Evolutionary conservation across 2,329 filamentous ascomycete species (phyloP), one percentile per base, ranked within the genome.

Genomic region (Fusarium avenaceum): DNA sequence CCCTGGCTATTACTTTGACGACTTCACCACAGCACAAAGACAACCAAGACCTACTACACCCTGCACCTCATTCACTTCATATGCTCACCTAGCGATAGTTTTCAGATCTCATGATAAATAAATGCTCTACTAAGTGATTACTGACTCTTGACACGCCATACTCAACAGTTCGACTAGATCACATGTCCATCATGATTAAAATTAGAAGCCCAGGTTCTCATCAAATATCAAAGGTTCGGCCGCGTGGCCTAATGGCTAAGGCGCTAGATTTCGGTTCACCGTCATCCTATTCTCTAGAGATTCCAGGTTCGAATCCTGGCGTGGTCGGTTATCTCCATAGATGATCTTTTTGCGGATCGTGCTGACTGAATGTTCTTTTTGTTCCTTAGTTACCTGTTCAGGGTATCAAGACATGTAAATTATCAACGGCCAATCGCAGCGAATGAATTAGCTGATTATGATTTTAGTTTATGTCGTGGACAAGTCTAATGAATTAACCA

Each of bases 211-310:
- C 3, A 0, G 7, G 3, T 26, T 15, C 15, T 11, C 19, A 52
- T 43, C 45, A 13, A 35, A 51, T 17, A 32, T 48, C 3, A 46
- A 50, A 52, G 26, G 20, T 58, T 64, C 59, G 77, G 79, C 79
- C 79, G 79, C 79, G 77, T 80, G 77, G 79, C 79, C 76, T 78
- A 80, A 80, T 80, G 79, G 79, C 68, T 80, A 80, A 78, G 76
- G 79, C 79, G 79, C 76, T 77, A 80, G 78, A 80, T 80, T 80
- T 80, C 79, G 78, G 79, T 73, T 63, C 32, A 24, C 35, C 32
- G 30, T 32, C 59, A 30, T 70, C 55, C 58, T 73, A 20, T 35
- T 28, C 79, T 80, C 78, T 80, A 77, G 76, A 80, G 79, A 80
- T 79, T 80, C 76, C 78, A 80, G 79, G 61, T 64, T 64, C 78